Evolutionary conservation across 441 rosid species (phyloP).

Genomic region (Theobroma grandiflorum): DNA sequence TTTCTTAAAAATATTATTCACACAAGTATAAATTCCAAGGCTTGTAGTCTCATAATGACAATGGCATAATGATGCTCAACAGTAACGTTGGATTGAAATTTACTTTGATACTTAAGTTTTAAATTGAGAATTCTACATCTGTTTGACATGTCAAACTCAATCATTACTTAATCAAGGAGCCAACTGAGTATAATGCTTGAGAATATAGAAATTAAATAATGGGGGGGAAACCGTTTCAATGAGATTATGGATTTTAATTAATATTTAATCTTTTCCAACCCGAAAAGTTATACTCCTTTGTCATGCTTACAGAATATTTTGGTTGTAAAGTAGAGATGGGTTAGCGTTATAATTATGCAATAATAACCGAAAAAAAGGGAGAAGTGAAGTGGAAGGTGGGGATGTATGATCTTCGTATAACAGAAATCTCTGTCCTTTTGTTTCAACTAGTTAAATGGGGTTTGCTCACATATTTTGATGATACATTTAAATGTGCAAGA

Average conservation of each 20-base stretch:
- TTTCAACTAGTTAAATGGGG: too few relatives aligned
- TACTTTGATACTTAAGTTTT: too few relatives aligned
- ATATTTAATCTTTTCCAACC: background rate
- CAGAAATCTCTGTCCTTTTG: too few relatives aligned
- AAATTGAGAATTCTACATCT: too few relatives aligned
- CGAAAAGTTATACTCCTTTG: background rate
- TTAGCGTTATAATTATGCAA: background rate
- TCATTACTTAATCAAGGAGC: background rate
- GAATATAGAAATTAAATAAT: background rate
- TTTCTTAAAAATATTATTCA: background rate
- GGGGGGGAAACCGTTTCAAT: background rate
- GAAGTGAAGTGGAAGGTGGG: background rate
- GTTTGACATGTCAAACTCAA: background rate
- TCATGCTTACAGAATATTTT: background rate
- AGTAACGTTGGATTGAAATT: too few relatives aligned
- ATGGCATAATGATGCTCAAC: too few relatives aligned
- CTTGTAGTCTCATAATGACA: background rate
- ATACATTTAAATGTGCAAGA: too few relatives aligned
- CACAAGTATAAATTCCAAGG: background rate
- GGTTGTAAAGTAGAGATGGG: background rate
- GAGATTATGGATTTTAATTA: background rate
- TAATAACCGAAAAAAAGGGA: background rate
- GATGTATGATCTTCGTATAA: too few relatives aligned
- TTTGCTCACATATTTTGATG: too few relatives aligned
- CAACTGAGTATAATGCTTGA: background rate